Evolutionary conservation across 495 filamentous ascomycete species (phyloP).

Genomic region (Penicillium longicatenatum): DNA sequence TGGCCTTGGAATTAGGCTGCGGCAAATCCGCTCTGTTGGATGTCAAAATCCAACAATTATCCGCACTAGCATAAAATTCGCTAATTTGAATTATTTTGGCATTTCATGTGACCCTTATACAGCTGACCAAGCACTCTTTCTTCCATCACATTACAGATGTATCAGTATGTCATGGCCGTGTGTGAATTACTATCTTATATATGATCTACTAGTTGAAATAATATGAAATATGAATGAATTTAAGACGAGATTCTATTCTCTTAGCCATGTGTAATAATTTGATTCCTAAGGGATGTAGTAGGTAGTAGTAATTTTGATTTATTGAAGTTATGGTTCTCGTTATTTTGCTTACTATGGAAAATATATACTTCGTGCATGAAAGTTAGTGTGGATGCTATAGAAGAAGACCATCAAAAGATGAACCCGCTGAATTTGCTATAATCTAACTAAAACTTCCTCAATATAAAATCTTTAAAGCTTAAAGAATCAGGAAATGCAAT

Average conservation of each 20-base stretch:
- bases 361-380: conserved; percentile 3
- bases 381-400: background rate
- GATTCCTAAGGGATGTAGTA: conserved; percentile 1
- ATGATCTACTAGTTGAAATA: conserved; percentile 7
- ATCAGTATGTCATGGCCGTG: conserved; percentile 2
- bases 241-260: background rate
- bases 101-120: background rate
- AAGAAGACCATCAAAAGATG: conserved; percentile 3
- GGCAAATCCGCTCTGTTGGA: conserved; percentile 6
- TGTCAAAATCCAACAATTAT: conserved; percentile 2
- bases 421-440: background rate
- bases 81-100: background rate
- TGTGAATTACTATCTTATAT: conserved; percentile 5
- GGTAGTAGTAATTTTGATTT: conserved; percentile 8
- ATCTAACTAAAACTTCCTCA: background rate
- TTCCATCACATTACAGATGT: conserved; percentile 5
- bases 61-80: conserved; percentile 3
- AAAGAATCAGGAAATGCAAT: conserved; percentile 3
- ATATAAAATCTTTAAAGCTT: conserved; percentile 6
- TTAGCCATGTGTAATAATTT: conserved; percentile 2
- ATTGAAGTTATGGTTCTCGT: conserved; percentile 3
- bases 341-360: conserved; percentile 3
- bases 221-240: conserved; percentile 6
- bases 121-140: conserved; percentile 3
- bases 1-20: conserved; percentile 1